Conservation (phyloP, 2,329 filamentous ascomycete genomes). For the Alternaria longipes region DNA sequence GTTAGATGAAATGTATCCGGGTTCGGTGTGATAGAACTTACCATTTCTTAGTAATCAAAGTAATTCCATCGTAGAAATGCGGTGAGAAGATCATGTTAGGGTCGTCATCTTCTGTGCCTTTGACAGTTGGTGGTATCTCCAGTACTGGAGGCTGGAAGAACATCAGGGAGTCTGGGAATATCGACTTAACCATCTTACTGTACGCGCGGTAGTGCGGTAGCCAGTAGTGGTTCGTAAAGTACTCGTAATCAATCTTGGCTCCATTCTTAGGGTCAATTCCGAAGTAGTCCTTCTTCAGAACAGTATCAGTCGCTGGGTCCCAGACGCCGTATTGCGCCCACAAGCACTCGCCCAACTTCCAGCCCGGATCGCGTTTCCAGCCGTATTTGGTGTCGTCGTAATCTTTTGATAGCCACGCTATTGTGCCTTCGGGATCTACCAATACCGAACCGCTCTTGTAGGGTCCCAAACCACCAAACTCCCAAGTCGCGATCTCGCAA, state of each 20-base stretch:
- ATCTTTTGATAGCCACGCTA: slow-evolving; percentile 81
- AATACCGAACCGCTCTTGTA: slow-evolving; percentile 85
- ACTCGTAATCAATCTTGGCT: slow-evolving; percentile 77
- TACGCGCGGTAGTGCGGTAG: slow-evolving; percentile 85
- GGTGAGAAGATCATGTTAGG: slow-evolving; percentile 89
- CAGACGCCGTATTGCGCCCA: slow-evolving; percentile 98
- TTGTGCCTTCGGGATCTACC: slow-evolving; percentile 86
- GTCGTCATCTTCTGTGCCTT: slow-evolving; percentile 88
- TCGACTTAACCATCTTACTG: slow-evolving; percentile 73
- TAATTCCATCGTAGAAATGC: slow-evolving; percentile 97
- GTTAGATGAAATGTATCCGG: slow-evolving; percentile 14
- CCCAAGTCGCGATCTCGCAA: slow-evolving; percentile 90
- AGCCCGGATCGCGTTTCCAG: slow-evolving; percentile 85
- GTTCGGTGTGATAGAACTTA: slow-evolving; percentile 21
- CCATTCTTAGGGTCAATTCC: slow-evolving; percentile 78
- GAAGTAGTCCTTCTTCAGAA: slow-evolving; percentile 90
- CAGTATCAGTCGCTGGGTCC: slow-evolving; percentile 79
- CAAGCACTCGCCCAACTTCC: slow-evolving; percentile 92
- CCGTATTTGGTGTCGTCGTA: slow-evolving; percentile 90
- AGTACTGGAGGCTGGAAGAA: slow-evolving; percentile 91
- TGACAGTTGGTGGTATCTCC: slow-evolving; percentile 88
- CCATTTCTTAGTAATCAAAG: slow-evolving; percentile 98
- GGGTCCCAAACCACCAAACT: slow-evolving; percentile 91
- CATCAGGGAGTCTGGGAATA: slow-evolving; percentile 84
- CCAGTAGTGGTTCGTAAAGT: slow-evolving; percentile 91